Base-by-base conservation (phyloP, 441 rosid species). In the Jatropha multifida region DNA sequence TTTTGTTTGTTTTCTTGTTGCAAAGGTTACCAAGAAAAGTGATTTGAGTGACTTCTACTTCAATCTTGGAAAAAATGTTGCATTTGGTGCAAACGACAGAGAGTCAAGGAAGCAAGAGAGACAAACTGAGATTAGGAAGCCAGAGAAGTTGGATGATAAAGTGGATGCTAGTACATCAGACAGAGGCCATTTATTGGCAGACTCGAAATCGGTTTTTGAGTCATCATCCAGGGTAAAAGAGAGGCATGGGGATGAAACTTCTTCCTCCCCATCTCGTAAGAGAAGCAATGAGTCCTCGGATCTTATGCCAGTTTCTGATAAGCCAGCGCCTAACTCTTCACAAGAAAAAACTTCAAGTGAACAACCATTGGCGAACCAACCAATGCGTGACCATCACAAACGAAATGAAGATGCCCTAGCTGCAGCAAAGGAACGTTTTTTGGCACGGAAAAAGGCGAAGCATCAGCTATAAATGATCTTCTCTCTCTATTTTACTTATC, bases 21-120 rank as follows among this genome's bases (percentile, higher is more conserved):
- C 32, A 13, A 68, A 93, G 99, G 98, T 96, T 78, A 91, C 97
- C 32, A 94, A 90, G 90, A 96, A 96, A 88, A 89, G 75, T 11
- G 96, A 91, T 77, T 81, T 93, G 89, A 88, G 83, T 63, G 97
- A 96, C 75, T 93, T 96, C 77, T 92, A 96, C 83, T 86, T 92
- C 85, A 89, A 88, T 86, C 82, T 96, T 71, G 90, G 81, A 15
- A 91, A 94, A 83, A 94, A 94, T 72, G 91, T 93, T 26, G 98
- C 97, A 2, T 90, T 83, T 82, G 98, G 97, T 71, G 90, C 90
- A 9, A 78, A 83, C 48, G 90, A 84, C 38, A 9, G 41, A 0
- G 79, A 81, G 73, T 80, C 71, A 9, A 87, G 67, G 81, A 85
- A 90, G 84, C 82, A 80, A 63, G 86, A 89, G 85, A 82, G 38